These are phyloP conservation scores for Ceratocystis albifundus DNA, from an alignment of 2,329 filamentous ascomycete species.

Conservation along the genomic window DNA sequence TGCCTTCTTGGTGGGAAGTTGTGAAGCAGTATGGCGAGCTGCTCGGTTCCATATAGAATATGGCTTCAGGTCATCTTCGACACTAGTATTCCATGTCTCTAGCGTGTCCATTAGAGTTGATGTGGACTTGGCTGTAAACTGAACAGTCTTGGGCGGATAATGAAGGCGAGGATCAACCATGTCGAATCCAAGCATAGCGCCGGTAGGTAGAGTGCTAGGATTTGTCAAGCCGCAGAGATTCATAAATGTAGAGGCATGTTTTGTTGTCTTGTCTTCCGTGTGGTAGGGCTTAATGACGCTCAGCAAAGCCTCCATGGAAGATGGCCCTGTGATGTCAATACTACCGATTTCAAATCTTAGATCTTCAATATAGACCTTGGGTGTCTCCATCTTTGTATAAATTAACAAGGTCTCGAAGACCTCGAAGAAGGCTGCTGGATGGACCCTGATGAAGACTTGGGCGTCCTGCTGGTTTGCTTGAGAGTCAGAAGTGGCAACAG, in stretches of 20 bases:
- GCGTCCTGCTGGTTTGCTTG: conserved; percentile 2
- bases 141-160: conserved; percentile 55
- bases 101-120: conserved; percentile 46
- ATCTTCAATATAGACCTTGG: conserved; percentile 53
- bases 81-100: conserved; percentile 48
- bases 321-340: conserved; percentile 51
- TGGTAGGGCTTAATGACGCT: conserved; percentile 50
- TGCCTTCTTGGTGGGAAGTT: conserved; percentile 62
- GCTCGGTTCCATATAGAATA: conserved; percentile 57
- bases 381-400: conserved; percentile 48
- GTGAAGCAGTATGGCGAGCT: conserved; percentile 51
- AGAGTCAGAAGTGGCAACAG: conserved; percentile 26
- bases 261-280: conserved; percentile 27
- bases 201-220: conserved; percentile 55
- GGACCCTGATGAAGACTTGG: conserved; percentile 58
- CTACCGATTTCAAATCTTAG: conserved; percentile 55
- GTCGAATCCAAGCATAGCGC: conserved; percentile 60
- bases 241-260: conserved; percentile 40
- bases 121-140: conserved; percentile 28
- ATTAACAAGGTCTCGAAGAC: conserved; percentile 52
- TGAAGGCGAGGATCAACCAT: conserved; percentile 68
- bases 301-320: conserved; percentile 65
- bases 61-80: conserved; percentile 41
- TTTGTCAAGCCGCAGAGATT: conserved; percentile 51
- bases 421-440: conserved; percentile 68